Base-by-base conservation (phyloP, 192 early-diverging fungal genomes). In the Entomortierella chlamydospora region DNA sequence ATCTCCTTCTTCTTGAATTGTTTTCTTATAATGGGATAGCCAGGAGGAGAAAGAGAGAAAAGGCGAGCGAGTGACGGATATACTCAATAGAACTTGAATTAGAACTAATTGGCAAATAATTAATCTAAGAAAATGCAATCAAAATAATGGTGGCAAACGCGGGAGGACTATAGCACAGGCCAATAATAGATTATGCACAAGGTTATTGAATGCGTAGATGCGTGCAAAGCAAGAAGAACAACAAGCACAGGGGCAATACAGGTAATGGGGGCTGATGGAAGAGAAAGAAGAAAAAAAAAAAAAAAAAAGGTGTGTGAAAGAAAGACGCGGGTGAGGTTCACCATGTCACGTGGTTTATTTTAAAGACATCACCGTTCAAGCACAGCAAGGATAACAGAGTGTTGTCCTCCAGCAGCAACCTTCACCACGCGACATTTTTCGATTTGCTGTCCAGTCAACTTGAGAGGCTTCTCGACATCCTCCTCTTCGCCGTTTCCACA, bases 371-470 rank as follows among this genome's bases (percentile, higher is more conserved):
- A 64, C 47, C 59, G 53, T n/a, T 61, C 62, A 12, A 43, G 26
- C 4, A 70, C 67, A 17, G 60, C 59, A 50, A 95, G 68, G 42
- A 93, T 70, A 25, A 93, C 84, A 42, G 87, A 84, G 77, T 93
- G 95, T 78, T 96, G 95, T 20, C 93, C 95, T 42, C 96, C 96
- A 56, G 90, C 93, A 9, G 86, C 85, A 13, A 91, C 90, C 58
- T 72, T 80, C 61, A 90, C 61, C 2, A 95, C 82, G 30, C 83
- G 68, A 41, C 87, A 82, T 30, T 90, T 92, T 33, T 93, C 87
- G 22, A 92, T 88, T 53, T 94, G 86, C 51, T 93, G 86, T 8
- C 94, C 91, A 51, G 88, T 73, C 26, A 91, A 70, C 28, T 89
- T 87, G n/a, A 70, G 64, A 11, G 92, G 92, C 56, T 65, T 79